Conservation (phyloP, 2,329 filamentous ascomycete genomes). For the Aspergillus sp. region DNA sequence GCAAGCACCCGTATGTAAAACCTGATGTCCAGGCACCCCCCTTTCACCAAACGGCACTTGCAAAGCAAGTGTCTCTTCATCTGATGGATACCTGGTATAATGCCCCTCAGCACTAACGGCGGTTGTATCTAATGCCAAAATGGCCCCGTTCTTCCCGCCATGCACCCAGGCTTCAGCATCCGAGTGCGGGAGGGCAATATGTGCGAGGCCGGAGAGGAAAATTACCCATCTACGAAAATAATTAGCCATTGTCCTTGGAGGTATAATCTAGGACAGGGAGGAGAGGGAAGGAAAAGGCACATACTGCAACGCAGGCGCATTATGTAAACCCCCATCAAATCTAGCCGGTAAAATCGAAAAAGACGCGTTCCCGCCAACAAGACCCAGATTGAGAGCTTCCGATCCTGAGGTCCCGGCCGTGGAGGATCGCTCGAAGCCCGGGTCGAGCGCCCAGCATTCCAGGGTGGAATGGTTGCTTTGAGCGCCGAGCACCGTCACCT, state of each 20-base stretch:
- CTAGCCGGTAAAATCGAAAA: slow-evolving; percentile 31
- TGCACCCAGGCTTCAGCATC: slow-evolving; percentile 29
- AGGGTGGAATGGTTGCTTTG: slow-evolving; percentile 33
- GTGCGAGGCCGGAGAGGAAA: slow-evolving; percentile 36
- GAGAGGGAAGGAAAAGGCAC: slow-evolving; percentile 8
- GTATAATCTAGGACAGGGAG: neutral
- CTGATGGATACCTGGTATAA: slow-evolving; percentile 34
- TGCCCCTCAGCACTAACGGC: slow-evolving; percentile 37
- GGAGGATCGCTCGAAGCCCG: slow-evolving; percentile 26
- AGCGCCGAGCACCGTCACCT: slow-evolving; percentile 36
- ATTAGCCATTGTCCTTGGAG: neutral
- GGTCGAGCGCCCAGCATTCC: slow-evolving; percentile 41
- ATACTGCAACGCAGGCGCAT: slow-evolving; percentile 37
- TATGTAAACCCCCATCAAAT: slow-evolving; percentile 36
- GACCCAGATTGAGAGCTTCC: slow-evolving; percentile 24
- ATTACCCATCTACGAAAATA: slow-evolving; percentile 20
- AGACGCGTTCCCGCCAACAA: slow-evolving; percentile 22
- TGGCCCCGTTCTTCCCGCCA: slow-evolving; percentile 36
- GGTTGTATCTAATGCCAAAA: slow-evolving; percentile 38
- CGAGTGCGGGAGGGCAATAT: slow-evolving; percentile 36
- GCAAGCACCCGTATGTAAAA: slow-evolving; percentile 37
- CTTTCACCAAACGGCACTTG: slow-evolving; percentile 30
- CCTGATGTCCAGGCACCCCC: slow-evolving; percentile 31
- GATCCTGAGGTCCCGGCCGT: slow-evolving; percentile 28
- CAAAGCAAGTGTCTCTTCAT: slow-evolving; percentile 29